Base-by-base conservation (phyloP, 768 basidiomycete species). In the Tephrocybe sp. region DNA sequence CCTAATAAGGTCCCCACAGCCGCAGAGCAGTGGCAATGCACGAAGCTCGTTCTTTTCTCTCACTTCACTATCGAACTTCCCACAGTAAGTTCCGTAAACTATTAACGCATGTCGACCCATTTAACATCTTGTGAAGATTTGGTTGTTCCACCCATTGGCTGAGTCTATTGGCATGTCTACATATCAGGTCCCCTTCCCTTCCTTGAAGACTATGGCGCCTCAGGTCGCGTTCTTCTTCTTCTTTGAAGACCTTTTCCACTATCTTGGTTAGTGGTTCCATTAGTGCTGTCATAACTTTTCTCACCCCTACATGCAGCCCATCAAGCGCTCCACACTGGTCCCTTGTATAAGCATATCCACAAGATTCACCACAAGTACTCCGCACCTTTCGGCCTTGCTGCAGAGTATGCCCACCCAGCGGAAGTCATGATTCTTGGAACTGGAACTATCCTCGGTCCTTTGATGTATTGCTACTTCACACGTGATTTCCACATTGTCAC, bases 321-420 rank as follows among this genome's bases (percentile, higher is more conserved):
- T 71, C 86, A 92, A 60, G 85, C 87, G 3, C 80, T 98, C 14
- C 95, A 98, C 71, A 87, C 80, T 56, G 86, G 89, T 45, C 65
- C 78, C 0, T 75, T 96, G 45, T 95, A 96, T 78, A 92, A 87
- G 68, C 77, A 94, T 68, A 92, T 97, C 57, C 94, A 97, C 80
- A 96, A 97, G 71, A 77, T 98, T 32, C 97, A 99, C 68, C 97
- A 98, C 82, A 92, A 93, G 64, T 97, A 92, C 70, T 88, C 88
- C 8, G 96, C 96, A 14, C 97, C 97, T 0, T 97, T 98, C 63
- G 97, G 97, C 54, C 83, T 99, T 26, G 95, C 92, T 1, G 96
- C 97, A 2, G 96, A 99, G 68, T 98, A 98, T 65, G 95, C 97
- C 1, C 97, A 99, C 69, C 97, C 97, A 0, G 84, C 92, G 10